Evolutionary conservation across 2,329 filamentous ascomycete genomes (phyloP), one percentile per base, ranked within the genome.

Genomic region (Hypocreales sp.): DNA sequence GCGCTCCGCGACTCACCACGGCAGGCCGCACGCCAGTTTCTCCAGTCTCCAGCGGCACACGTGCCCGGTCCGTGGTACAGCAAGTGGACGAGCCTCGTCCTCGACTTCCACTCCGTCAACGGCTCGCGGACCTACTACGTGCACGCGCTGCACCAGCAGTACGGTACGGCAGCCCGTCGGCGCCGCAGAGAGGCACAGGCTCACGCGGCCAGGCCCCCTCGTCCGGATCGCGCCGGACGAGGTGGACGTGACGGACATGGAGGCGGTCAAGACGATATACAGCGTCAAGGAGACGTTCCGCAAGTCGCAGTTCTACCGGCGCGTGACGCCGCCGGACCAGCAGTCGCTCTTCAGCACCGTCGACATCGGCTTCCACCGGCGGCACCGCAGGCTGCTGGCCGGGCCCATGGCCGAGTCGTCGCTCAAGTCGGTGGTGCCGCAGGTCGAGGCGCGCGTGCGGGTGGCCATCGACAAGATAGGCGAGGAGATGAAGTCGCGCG

Each of bases 381-480:
- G 41, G 2, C 46, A 51, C 17, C 53, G 60, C 9, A 48, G 51
- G 27, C 46, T 66, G 2, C 41, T 67, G 5, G 55, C 58, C 4
- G 40, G 44, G 1, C 42, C 54, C 12, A 44, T 57, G 32, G 56
- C 51, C 10, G 55, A 54, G 24, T 44, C 40, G 0, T 47, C 47
- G 1, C 35, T 61, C 18, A 41, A 45, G 20, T 12, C 25, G 2
- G 41, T 49, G 24, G 41, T 51, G 25, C 38, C 41, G 0, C 27
- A 48, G 15, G 45, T 68, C 8, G 36, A 49, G 4, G 36, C 35
- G 0, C 55, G 51, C 12, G 46, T 56, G 1, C 38, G 47, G 0
- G 34, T 61, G 8, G 44, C 60, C 0, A 47, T 69, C 2, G 18
- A 50, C 3, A 48, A 45, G 25, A 67, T 71, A 14, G 40, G 33